Conservation (phyloP, 2,329 filamentous ascomycete genomes). For the Aspergillus persii region DNA sequence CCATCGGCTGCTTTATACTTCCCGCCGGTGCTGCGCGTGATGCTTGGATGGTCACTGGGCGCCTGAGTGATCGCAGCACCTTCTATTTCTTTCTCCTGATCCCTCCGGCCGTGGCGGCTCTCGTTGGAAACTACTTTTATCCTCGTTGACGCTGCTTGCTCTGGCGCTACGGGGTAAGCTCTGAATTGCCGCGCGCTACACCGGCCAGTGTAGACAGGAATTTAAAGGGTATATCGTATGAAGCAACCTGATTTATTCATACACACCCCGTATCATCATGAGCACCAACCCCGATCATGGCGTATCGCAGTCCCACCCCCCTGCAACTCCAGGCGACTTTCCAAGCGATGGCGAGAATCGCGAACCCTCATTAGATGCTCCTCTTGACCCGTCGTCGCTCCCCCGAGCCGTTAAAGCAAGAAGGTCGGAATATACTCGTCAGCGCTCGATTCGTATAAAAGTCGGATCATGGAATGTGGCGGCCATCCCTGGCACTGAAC, state of each 20-base stretch:
- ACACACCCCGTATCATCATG: constrained; percentile 11
- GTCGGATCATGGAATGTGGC: constrained; percentile 96
- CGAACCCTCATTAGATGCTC: constrained; percentile 10
- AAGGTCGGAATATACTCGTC: constrained; percentile 73
- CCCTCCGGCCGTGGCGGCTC: constrained; percentile 3
- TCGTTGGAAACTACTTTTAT: constrained; percentile 3
- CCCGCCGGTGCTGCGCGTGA: constrained; percentile 13
- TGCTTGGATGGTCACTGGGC: constrained; percentile 3
- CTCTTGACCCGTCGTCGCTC: constrained; percentile 44
- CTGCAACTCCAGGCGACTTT: constrained; percentile 10
- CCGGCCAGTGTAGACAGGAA: not conserved
- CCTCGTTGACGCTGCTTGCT: constrained; percentile 7
- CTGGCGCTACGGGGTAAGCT: not conserved
- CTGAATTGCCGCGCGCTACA: not conserved
- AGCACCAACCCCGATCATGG: constrained; percentile 8
- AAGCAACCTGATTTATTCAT: not conserved
- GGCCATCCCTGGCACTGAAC: constrained; percentile 76
- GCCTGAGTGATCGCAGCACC: constrained; percentile 4
- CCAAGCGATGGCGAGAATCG: constrained; percentile 16
- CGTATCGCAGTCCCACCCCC: constrained; percentile 5
- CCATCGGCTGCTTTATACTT: not conserved
- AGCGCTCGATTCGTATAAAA: constrained; percentile 76
- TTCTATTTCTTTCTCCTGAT: constrained; percentile 13
- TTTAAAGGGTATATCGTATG: not conserved
- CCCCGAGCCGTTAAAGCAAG: constrained; percentile 66